A percentile compares a stretch with the other conserved stretches of the same genome.
Conservation (phyloP, 345 rosid species). For the Rhodomyrtus tomentosa region DNA sequence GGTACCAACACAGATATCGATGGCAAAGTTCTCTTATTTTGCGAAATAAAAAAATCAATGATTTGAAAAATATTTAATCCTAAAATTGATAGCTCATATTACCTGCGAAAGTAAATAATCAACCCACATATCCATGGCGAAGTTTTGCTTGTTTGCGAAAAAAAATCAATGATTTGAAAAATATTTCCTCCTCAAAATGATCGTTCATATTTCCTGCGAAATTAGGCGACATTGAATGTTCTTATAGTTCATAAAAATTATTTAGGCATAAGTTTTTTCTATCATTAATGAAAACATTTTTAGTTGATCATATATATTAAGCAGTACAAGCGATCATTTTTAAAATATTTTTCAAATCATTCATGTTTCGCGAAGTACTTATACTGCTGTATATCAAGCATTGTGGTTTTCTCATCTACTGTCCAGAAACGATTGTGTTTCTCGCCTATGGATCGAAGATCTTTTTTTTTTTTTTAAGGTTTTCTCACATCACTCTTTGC, state of each 20-base stretch:
- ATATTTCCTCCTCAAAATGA: too few species aligned
- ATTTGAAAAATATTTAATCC: neutral
- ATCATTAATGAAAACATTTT: neutral
- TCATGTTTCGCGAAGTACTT: too few species aligned
- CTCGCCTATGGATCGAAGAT: neutral
- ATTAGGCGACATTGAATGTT: too few species aligned
- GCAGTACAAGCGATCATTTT: too few species aligned
- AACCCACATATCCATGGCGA: too few species aligned
- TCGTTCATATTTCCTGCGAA: too few species aligned
- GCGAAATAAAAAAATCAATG: neutral
- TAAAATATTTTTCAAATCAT: neutral
- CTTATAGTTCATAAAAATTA: too few species aligned
- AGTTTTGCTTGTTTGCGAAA: too few species aligned
- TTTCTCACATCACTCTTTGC: neutral
- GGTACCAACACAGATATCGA: neutral
- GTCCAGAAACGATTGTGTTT: neutral
- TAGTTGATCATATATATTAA: neutral
- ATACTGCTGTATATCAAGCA: neutral
- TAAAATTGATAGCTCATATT: too few species aligned
- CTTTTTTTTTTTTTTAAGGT: neutral
- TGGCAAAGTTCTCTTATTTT: neutral
- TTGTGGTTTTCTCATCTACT: neutral
- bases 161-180: too few species aligned
- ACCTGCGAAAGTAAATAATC: too few species aligned
- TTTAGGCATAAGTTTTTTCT: too few species aligned